Evolutionary conservation across 257 asterid species (phyloP), one percentile per base, ranked within the genome.

Genomic region (Solanum lignicaule): DNA sequence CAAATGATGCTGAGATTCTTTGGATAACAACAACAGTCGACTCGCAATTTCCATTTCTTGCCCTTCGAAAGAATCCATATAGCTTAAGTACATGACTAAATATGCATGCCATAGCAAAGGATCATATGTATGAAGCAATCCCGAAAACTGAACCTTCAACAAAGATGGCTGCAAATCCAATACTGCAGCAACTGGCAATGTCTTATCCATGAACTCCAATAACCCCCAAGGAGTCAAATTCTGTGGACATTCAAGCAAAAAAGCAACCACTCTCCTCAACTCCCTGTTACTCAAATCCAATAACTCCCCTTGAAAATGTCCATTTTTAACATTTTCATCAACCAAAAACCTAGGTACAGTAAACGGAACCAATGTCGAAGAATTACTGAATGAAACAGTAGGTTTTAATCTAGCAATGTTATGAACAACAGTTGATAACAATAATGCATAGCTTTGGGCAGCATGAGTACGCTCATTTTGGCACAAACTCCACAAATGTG

Each of bases 381-480:
- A 88, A 87, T 90, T 94, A 90, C 91, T 86, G 83, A 94, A 87
- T 41, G 95, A 91, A 60, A 90, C 90, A 84, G 90, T 91, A 35
- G 91, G 88, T 88, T 91, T 94, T 83, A 92, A 87, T 90, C 81
- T 90, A 58, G 94, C 98, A 39, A 95, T 88, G 87, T 91, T 93
- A 58, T 87, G 87, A 13, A 95, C 66, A 9, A 93, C 83, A 43
- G 94, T 91, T 83, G 95, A 92, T 71, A 97, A 85, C 69, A 97
- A 72, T 87, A 97, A 90, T 60, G 93, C 91, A 71, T 95, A 97
- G 88, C 94, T 87, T 72, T 97, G 99, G 18, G 94, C 87, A 15
- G 94, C 98, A 86, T 95, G 99, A 6, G 99, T 97, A 38, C 99
- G 92, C 94, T 97, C 98, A 88, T 89, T 93, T 73, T 94, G 98